phyloP scores from a whole-genome alignment of 2,329 filamentous ascomycete species.

The Fulvia fulva region DNA sequence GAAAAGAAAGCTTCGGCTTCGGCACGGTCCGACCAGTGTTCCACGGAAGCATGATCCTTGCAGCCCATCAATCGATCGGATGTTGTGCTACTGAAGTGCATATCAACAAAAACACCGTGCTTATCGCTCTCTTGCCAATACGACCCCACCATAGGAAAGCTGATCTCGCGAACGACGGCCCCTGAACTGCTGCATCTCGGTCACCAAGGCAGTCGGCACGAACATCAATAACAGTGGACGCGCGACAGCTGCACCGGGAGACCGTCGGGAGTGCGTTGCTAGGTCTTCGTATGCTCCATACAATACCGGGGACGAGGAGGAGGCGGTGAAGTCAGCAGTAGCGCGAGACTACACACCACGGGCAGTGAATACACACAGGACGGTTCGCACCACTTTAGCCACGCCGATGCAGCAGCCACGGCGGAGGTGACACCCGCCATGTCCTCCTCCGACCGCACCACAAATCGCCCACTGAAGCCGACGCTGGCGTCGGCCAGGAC shows the following conservation, averaged over 20 bases:
- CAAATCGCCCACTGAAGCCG: conserved; percentile 59
- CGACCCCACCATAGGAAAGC: neutral
- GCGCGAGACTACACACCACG: neutral
- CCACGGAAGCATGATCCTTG: neutral
- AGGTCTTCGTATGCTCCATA: neutral
- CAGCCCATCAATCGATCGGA: neutral
- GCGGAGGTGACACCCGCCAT: conserved; percentile 42
- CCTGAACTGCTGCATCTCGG: neutral
- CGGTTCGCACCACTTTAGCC: too few relatives aligned
- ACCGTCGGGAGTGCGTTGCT: neutral
- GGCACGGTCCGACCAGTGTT: neutral
- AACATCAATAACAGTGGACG: neutral
- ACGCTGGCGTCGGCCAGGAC: conserved; percentile 57
- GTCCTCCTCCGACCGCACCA: conserved; percentile 37
- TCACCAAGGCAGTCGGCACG: neutral
- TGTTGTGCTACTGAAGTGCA: neutral
- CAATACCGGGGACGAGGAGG: neutral
- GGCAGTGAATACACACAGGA: too few relatives aligned
- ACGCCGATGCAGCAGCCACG: conserved; percentile 1
- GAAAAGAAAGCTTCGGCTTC: neutral
- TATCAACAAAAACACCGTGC: neutral
- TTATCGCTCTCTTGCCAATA: neutral
- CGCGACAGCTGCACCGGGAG: neutral
- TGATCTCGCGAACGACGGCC: neutral
- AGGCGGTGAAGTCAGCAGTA: neutral